A percentile compares a stretch with the other conserved stretches of the same genome.
Evolutionary conservation across 192 early-diverging fungal species (phyloP).

Genomic region (Coemansia sp.): DNA sequence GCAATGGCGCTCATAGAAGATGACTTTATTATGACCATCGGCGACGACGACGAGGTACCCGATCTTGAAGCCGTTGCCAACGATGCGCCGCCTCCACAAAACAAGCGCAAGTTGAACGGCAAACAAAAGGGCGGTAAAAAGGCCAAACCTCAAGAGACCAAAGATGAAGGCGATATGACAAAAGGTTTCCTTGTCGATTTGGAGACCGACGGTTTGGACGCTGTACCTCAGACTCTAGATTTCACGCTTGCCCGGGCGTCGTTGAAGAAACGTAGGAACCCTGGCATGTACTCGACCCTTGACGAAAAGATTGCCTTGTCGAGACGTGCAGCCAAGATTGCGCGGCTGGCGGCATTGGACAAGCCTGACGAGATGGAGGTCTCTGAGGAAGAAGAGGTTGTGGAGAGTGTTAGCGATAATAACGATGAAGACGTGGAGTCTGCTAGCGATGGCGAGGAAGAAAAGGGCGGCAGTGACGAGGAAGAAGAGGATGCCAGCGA

Average conservation of each 20-base stretch:
- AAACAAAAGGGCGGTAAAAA: slow-evolving; percentile 42
- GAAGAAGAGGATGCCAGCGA: neutral
- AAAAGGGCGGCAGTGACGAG: neutral
- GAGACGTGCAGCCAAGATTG: slow-evolving; percentile 23
- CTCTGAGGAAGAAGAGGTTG: slow-evolving; percentile 32
- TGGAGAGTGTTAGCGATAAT: slow-evolving; percentile 13
- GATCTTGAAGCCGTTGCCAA: slow-evolving; percentile 57
- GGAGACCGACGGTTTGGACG: slow-evolving; percentile 67
- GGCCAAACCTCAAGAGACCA: slow-evolving; percentile 11
- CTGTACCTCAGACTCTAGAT: slow-evolving; percentile 74
- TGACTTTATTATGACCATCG: slow-evolving; percentile 78
- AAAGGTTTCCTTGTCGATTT: slow-evolving; percentile 17
- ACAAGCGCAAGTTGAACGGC: slow-evolving; percentile 14
- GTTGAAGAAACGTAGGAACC: slow-evolving; percentile 65
- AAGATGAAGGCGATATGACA: slow-evolving; percentile 18
- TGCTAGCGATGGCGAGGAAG: slow-evolving; percentile 50
- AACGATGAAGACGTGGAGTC: slow-evolving; percentile 41
- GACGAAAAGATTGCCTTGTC: slow-evolving; percentile 55
- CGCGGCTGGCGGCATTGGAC: neutral
- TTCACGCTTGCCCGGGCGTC: slow-evolving; percentile 79
- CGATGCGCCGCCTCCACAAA: slow-evolving; percentile 13
- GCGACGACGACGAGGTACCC: slow-evolving; percentile 66
- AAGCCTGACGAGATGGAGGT: slow-evolving; percentile 8
- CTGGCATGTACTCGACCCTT: slow-evolving; percentile 32
- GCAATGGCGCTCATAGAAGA: slow-evolving; percentile 32